A percentile compares a stretch with the other conserved stretches of the same genome.
These are phyloP conservation scores for Pleurotus tuoliensis DNA, from an alignment of 768 basidiomycete species.

Conservation along the genomic window DNA sequence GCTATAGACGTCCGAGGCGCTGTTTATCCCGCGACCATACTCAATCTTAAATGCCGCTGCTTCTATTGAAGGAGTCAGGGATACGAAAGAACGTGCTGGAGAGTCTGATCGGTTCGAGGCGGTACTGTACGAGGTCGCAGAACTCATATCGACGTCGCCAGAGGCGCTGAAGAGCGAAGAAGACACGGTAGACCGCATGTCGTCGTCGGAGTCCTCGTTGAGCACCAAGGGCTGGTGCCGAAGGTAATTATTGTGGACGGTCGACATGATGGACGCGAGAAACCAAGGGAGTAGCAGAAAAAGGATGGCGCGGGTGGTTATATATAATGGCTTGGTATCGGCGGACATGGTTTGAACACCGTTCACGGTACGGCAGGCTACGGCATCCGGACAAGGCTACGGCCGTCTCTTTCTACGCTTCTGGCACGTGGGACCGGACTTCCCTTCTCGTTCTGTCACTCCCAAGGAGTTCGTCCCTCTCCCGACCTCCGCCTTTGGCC, in stretches of 20 bases:
- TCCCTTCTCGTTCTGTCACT: background rate
- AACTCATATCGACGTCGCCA: conserved; percentile 36
- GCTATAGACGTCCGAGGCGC: conserved; percentile 74
- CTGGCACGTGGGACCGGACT: conserved; percentile 2
- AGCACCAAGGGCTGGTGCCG: conserved; percentile 5
- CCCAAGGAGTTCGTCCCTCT: background rate
- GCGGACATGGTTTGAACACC: conserved; percentile 15
- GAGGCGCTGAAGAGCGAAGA: conserved; percentile 30
- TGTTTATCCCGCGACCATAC: conserved; percentile 69
- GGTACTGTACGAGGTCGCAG: conserved; percentile 21
- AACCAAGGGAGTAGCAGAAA: background rate
- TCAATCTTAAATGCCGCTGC: conserved; percentile 59
- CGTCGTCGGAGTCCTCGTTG: conserved; percentile 32
- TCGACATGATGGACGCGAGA: background rate
- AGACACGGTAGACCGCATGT: conserved; percentile 24
- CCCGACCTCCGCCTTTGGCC: conserved; percentile 6
- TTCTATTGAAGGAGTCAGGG: conserved; percentile 61
- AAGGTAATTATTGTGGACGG: background rate
- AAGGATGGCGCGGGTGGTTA: background rate
- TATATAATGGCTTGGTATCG: conserved; percentile 11
- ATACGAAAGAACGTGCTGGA: conserved; percentile 58
- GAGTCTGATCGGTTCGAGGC: conserved; percentile 4
- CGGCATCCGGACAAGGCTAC: background rate
- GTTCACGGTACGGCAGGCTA: background rate
- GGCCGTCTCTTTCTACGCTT: background rate